Evolutionary conservation across 495 filamentous ascomycete species (phyloP).

Genomic region (Hypoxylon cercidicola): DNA sequence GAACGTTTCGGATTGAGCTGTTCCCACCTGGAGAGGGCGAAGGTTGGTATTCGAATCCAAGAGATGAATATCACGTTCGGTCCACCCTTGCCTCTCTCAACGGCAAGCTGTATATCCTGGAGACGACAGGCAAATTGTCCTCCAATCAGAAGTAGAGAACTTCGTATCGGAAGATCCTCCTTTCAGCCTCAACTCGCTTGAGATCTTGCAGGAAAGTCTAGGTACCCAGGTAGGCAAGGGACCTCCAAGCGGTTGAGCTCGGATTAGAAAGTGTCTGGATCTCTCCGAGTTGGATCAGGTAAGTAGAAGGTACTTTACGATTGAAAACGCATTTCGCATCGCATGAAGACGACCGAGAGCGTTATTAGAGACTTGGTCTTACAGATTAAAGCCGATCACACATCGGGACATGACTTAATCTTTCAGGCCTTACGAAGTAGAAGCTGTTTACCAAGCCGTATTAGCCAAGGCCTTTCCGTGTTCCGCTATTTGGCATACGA

Average conservation of each 20-base stretch:
- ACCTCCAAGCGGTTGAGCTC: not conserved
- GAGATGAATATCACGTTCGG: not conserved
- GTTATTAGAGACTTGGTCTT: slow-evolving; percentile 21
- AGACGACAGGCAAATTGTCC: slow-evolving; percentile 4
- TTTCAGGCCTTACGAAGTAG: slow-evolving; percentile 20
- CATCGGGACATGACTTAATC: slow-evolving; percentile 28
- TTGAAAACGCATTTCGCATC: slow-evolving; percentile 17
- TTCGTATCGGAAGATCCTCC: slow-evolving; percentile 25
- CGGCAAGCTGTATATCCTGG: not conserved
- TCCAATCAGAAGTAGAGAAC: slow-evolving; percentile 35
- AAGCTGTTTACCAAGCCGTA: slow-evolving; percentile 15
- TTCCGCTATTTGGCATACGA: slow-evolving; percentile 29
- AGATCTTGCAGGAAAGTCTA: slow-evolving; percentile 13
- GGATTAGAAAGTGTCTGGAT: slow-evolving; percentile 7
- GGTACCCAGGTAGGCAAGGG: not conserved
- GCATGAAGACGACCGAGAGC: slow-evolving; percentile 12
- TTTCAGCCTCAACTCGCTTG: slow-evolving; percentile 42
- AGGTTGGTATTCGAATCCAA: not conserved
- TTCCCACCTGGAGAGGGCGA: not conserved
- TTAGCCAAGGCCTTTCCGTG: slow-evolving; percentile 27
- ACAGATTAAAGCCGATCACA: slow-evolving; percentile 21
- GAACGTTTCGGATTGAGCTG: slow-evolving; percentile 2
- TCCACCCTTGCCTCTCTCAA: too few species aligned
- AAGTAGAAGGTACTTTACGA: slow-evolving; percentile 3
- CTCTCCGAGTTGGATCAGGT: slow-evolving; percentile 3